phyloP scores from a whole-genome alignment of 441 rosid species.

The Euphorbia schlechtendalii region DNA sequence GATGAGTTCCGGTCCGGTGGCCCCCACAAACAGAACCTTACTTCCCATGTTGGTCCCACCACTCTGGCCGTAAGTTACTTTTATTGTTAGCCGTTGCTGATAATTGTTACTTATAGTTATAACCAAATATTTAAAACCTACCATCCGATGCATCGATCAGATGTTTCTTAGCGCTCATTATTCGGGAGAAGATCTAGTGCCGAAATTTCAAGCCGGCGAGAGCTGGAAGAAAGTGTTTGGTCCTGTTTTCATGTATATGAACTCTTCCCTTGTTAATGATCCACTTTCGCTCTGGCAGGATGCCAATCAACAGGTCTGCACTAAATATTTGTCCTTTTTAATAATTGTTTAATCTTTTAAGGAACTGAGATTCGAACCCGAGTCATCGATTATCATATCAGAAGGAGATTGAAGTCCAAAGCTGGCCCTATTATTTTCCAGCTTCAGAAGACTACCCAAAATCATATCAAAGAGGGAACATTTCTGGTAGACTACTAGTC shows the following conservation, averaged over 20 bases:
- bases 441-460: slow-evolving; percentile 49
- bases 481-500: slow-evolving; percentile 56
- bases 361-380: no score
- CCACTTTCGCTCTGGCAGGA: slow-evolving; percentile 58
- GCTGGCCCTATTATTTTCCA: slow-evolving; percentile 70
- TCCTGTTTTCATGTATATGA: slow-evolving; percentile 63
- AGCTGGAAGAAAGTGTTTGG: slow-evolving; percentile 85
- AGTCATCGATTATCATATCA: slow-evolving; percentile 10
- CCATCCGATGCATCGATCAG: slow-evolving; percentile 18
- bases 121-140: no score
- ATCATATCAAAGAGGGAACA: slow-evolving; percentile 46
- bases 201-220: slow-evolving; percentile 46
- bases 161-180: slow-evolving; percentile 78
- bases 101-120: no score
- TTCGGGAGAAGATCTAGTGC: slow-evolving; percentile 61
- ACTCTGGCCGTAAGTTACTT: slow-evolving; percentile 49
- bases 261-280: slow-evolving; percentile 28
- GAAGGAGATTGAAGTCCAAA: slow-evolving; percentile 45
- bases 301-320: slow-evolving; percentile 55
- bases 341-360: no score
- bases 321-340: no score
- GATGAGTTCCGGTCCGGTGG: slow-evolving; percentile 78
- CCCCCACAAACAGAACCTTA: slow-evolving; percentile 68
- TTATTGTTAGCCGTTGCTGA: no score
- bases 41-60: slow-evolving; percentile 78